Conservation (phyloP, 2,329 filamentous ascomycete species). For the Aspergillus calidoustus region DNA sequence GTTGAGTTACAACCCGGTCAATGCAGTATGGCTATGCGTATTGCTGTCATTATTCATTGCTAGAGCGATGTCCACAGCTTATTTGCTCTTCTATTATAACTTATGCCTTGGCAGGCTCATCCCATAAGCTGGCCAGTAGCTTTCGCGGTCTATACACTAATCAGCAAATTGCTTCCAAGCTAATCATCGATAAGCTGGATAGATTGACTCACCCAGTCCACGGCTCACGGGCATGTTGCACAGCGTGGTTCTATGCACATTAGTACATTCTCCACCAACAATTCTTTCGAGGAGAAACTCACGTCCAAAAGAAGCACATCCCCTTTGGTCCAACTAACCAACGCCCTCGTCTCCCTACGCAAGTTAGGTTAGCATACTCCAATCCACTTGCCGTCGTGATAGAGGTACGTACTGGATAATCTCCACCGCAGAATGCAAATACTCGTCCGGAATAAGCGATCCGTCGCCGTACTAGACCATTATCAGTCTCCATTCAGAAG, state of each 20-base stretch:
- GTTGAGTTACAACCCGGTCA: no score
- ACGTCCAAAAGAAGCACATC: constrained; percentile 7
- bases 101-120: neutral
- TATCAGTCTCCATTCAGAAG: neutral
- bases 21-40: no score
- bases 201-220: constrained; percentile 3
- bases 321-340: neutral
- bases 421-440: constrained; percentile 3
- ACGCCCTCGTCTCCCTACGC: neutral
- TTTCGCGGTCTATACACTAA: neutral
- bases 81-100: no score
- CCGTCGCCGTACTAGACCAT: constrained; percentile 1
- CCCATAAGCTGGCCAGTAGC: neutral
- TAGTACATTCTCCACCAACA: neutral
- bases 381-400: neutral
- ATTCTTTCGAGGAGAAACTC: neutral
- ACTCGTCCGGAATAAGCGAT: neutral
- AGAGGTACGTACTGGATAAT: neutral
- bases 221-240: constrained; percentile 1
- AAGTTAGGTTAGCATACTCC: neutral
- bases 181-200: neutral
- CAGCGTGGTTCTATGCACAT: constrained; percentile 1
- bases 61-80: no score
- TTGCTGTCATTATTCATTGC: no score
- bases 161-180: neutral